These are phyloP conservation scores for Albifimbria verrucaria DNA, from an alignment of 2,329 filamentous ascomycete genomes.

Conservation along the genomic window DNA sequence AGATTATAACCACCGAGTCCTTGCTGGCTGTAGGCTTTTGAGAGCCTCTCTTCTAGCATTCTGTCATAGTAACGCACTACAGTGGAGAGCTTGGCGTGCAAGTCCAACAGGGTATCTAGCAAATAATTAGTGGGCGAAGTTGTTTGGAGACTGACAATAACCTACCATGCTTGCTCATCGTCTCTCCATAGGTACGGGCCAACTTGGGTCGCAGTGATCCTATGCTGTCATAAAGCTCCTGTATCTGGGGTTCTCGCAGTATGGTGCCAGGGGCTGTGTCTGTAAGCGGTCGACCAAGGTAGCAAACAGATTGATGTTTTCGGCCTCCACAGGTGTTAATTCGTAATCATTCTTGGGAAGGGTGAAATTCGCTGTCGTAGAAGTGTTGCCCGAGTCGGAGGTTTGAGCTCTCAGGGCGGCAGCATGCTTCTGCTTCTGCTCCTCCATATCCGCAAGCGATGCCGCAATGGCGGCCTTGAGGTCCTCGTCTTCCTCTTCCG, in stretches of 20 bases:
- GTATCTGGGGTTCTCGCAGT: conserved; percentile 93
- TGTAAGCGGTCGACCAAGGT: conserved; percentile 92
- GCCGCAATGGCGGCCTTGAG: conserved; percentile 93
- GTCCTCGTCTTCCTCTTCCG: conserved; percentile 88
- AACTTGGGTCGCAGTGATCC: conserved; percentile 90
- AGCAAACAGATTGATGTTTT: conserved; percentile 95
- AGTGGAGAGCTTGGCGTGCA: conserved; percentile 92
- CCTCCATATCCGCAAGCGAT: conserved; percentile 93
- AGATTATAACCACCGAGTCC: conserved; percentile 63
- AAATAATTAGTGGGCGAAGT: conserved; percentile 4
- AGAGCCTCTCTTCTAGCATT: conserved; percentile 94
- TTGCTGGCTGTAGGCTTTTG: conserved; percentile 86
- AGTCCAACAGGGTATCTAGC: conserved; percentile 82
- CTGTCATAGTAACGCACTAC: conserved; percentile 97
- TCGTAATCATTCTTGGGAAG: conserved; percentile 91
- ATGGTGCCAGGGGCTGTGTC: conserved; percentile 96
- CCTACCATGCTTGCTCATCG: conserved; percentile 98
- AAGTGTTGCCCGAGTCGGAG: conserved; percentile 34
- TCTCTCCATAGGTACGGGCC: conserved; percentile 93
- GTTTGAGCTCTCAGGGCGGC: conserved; percentile 79
- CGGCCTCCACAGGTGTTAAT: conserved; percentile 86
- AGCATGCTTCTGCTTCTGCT: conserved; percentile 90
- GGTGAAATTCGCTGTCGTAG: conserved; percentile 45
- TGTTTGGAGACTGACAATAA: conserved; percentile 9
- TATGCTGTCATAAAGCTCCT: conserved; percentile 97